These are phyloP conservation scores for Hypomontagnella submonticulosa DNA, from an alignment of 495 filamentous ascomycete genomes.

Conservation along the genomic window DNA sequence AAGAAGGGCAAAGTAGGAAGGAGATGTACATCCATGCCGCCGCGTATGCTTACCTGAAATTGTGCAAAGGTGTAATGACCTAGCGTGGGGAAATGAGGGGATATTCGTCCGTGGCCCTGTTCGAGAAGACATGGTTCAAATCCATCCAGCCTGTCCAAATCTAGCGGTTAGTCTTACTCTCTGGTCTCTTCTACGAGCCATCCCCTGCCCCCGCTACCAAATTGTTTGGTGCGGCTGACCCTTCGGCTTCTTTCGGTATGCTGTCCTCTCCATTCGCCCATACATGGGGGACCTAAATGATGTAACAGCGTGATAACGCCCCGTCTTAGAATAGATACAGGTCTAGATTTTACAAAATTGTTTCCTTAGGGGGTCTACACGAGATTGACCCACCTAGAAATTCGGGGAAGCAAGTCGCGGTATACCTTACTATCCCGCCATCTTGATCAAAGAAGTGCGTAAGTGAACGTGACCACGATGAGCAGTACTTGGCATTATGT, in stretches of 20 bases:
- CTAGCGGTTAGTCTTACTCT: background rate
- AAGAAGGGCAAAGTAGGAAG: background rate
- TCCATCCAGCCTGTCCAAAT: slow-evolving; percentile 9
- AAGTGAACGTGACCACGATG: too few relatives aligned
- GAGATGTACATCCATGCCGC: slow-evolving; percentile 2
- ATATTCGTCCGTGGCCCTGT: background rate
- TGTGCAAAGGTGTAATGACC: slow-evolving; percentile 1
- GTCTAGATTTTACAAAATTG: slow-evolving; percentile 2
- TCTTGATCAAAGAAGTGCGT: too few relatives aligned
- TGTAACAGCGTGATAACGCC: slow-evolving; percentile 20
- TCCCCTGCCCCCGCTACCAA: slow-evolving; percentile 6
- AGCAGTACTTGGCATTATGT: background rate
- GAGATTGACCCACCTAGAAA: background rate
- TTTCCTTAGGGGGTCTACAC: background rate
- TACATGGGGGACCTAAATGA: slow-evolving; percentile 1
- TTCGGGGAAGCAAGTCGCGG: background rate
- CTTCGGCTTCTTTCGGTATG: slow-evolving; percentile 31
- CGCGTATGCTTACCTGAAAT: slow-evolving; percentile 11
- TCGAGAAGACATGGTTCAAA: slow-evolving; percentile 21
- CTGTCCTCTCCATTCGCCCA: slow-evolving; percentile 4
- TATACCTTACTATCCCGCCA: too few relatives aligned
- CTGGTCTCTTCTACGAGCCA: background rate
- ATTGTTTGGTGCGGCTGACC: slow-evolving; percentile 23
- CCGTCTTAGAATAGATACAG: background rate
- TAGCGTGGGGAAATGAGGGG: slow-evolving; percentile 28